A percentile compares a stretch with the other conserved stretches of the same genome.
Conservation (phyloP, 108 stramenopile species). For the Cyclotella choctawhatcheeana region DNA sequence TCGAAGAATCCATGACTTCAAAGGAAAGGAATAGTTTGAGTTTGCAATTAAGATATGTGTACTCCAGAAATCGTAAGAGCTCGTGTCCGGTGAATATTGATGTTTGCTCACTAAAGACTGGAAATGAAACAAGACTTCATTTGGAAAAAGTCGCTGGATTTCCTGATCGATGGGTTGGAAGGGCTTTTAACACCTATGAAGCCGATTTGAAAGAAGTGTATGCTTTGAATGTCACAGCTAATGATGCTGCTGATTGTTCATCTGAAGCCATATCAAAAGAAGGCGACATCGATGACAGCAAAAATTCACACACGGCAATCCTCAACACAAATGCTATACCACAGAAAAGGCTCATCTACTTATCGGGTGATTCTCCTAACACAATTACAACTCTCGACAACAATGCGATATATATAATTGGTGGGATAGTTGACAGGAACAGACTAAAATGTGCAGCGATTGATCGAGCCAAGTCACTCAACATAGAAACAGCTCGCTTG, state of each 20-base stretch:
- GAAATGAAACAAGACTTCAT: slow-evolving; percentile 52
- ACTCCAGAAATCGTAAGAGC: slow-evolving; percentile 66
- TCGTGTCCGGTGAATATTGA: slow-evolving; percentile 56
- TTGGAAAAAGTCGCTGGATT: slow-evolving; percentile 78
- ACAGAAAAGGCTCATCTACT: slow-evolving; percentile 65
- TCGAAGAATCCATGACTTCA: slow-evolving; percentile 70
- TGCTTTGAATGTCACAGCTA: neutral
- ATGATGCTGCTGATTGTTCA: neutral
- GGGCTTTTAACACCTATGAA: slow-evolving; percentile 58
- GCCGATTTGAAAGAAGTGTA: slow-evolving; percentile 56
- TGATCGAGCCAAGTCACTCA: slow-evolving; percentile 65
- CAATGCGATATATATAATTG: slow-evolving; percentile 78
- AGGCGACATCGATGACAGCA: too few relatives aligned
- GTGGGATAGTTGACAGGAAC: slow-evolving; percentile 90
- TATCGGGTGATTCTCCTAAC: slow-evolving; percentile 81
- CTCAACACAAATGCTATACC: neutral
- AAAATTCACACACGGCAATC: neutral
- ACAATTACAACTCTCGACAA: slow-evolving; percentile 61
- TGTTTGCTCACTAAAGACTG: slow-evolving; percentile 40
- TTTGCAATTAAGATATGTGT: slow-evolving; percentile 75
- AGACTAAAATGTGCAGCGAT: slow-evolving; percentile 71
- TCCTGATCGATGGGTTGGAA: slow-evolving; percentile 67
- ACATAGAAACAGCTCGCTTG: slow-evolving; percentile 73
- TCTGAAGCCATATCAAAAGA: too few relatives aligned
- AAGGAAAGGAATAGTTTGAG: slow-evolving; percentile 74